Base-by-base conservation (phyloP, 2,329 filamentous ascomycete genomes). In the Ophiostoma piceae region DNA sequence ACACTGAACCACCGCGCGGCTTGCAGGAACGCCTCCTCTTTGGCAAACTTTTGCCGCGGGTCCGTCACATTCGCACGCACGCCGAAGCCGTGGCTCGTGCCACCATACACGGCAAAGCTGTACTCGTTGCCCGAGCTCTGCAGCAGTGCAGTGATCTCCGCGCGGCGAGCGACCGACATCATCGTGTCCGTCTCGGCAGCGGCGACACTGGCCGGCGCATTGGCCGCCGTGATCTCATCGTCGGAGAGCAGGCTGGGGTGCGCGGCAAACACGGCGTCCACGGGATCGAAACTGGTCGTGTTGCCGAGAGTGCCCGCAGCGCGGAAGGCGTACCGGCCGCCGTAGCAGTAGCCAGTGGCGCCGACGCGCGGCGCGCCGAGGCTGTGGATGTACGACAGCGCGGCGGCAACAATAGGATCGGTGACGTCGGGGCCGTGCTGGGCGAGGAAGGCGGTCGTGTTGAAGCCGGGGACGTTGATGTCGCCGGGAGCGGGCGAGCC, bases 11-110 rank as follows among this genome's bases (percentile, higher is more conserved):
- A 95, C 71, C 83, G 79, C 68, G 92, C 84, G 35, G 91, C 90
- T 82, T 94, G 91, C 73, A 84, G 79, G 77, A 94, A 94, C 0
- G 92, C 91, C 77, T 88, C 84, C 80, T 94, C 90, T 83, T 94
- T 94, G 41, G 88, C 90, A 77, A 87, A 94, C 78, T 84, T 87
- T 76, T 86, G 79, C 70, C 51, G 51, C n/a, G 51, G 51, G 51
- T 57, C 76, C 2, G 79, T 80, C 37, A 84, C 70, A 74, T 94
- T 88, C 3, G 82, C 86, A 47, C 91, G 84, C 8, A 92, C 88
- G 19, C 87, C 88, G 75, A 94, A 95, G 0, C 92, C 92, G 76
- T 95, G 92, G 71, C 80, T 77, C 7, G 90, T 88, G 51, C 85
- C 86, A 19, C 86, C 85, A 81, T 88, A 94, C 60, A 94, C 79